A percentile compares a stretch with the other conserved stretches of the same genome.
phyloP scores from a whole-genome alignment of 371 early-diverging fungal species.

The Rhizoclosmatium hyalinum region DNA sequence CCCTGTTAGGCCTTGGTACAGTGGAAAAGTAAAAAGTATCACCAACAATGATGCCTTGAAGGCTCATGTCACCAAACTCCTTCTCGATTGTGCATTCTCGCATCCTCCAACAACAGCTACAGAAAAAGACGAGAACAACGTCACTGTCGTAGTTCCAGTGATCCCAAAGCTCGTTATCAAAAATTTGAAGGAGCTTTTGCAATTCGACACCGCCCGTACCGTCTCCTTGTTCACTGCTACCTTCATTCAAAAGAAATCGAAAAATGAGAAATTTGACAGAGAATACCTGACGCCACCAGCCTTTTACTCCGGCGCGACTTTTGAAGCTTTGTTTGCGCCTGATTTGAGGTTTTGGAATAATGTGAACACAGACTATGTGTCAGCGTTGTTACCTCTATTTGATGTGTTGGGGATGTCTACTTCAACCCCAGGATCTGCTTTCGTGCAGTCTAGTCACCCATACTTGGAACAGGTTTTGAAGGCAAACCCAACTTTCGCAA shows the following conservation, averaged over 20 bases:
- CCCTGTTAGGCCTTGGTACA: too few species aligned
- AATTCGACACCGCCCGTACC: neutral
- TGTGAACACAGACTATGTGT: neutral
- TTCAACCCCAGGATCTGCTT: too few species aligned
- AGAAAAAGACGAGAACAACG: neutral
- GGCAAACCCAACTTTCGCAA: too few species aligned
- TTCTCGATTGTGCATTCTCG: neutral
- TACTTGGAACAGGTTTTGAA: too few species aligned
- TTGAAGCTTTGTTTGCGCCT: neutral
- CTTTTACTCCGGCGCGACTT: neutral
- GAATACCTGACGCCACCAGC: neutral
- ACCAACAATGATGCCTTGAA: too few species aligned
- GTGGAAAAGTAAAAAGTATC: too few species aligned
- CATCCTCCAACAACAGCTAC: neutral
- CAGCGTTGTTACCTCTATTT: too few species aligned
- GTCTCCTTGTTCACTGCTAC: neutral
- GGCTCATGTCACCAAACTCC: neutral
- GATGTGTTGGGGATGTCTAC: too few species aligned
- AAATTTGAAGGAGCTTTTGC: constrained; percentile 20
- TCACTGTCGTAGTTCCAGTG: neutral
- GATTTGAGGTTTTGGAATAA: constrained; percentile 3
- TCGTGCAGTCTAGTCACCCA: too few species aligned
- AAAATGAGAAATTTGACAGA: neutral
- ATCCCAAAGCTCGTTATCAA: constrained; percentile 1
- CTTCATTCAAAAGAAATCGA: neutral